These are phyloP conservation scores for Coemansia sp. DNA, from an alignment of 192 early-diverging fungal genomes.

Conservation along the genomic window DNA sequence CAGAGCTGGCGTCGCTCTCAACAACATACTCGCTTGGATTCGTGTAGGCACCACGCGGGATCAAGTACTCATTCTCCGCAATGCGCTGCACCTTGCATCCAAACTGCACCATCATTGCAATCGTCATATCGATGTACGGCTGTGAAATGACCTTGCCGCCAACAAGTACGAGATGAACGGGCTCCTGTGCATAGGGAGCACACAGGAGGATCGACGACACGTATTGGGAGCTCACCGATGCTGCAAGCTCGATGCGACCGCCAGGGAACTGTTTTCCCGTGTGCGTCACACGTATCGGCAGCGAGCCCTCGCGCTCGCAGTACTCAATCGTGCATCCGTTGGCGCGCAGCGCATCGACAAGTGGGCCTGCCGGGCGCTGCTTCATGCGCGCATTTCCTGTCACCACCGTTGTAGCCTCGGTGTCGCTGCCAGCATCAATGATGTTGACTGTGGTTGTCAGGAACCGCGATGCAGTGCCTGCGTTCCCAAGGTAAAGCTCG, in stretches of 20 bases:
- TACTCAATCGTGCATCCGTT: constrained; percentile 83
- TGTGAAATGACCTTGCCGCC: constrained; percentile 96
- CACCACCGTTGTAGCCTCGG: constrained; percentile 57
- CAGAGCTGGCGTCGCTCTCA: constrained; percentile 95
- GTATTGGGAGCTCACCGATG: constrained; percentile 95
- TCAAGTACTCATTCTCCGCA: constrained; percentile 77
- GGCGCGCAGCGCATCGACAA: constrained; percentile 78
- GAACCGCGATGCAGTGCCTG: constrained; percentile 96
- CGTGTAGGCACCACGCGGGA: constrained; percentile 74
- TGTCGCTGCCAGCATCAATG: constrained; percentile 52
- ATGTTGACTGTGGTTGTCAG: constrained; percentile 84
- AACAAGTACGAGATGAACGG: constrained; percentile 78
- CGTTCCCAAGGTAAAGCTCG: constrained; percentile 94
- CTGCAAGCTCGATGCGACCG: constrained; percentile 85
- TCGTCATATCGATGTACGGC: constrained; percentile 99
- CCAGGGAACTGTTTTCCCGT: constrained; percentile 71
- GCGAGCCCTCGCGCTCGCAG: constrained; percentile 74
- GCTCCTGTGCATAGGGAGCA: constrained; percentile 84
- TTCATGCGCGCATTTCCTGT: constrained; percentile 99
- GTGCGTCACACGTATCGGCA: constrained; percentile 85
- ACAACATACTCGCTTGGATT: constrained; percentile 86
- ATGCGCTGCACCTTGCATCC: constrained; percentile 77
- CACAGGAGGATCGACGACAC: constrained; percentile 95
- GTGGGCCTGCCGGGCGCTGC: constrained; percentile 88
- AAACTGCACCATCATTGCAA: constrained; percentile 96